phyloP scores from a whole-genome alignment of 148 eudicot genomes.

The Persicaria tinctoria region DNA sequence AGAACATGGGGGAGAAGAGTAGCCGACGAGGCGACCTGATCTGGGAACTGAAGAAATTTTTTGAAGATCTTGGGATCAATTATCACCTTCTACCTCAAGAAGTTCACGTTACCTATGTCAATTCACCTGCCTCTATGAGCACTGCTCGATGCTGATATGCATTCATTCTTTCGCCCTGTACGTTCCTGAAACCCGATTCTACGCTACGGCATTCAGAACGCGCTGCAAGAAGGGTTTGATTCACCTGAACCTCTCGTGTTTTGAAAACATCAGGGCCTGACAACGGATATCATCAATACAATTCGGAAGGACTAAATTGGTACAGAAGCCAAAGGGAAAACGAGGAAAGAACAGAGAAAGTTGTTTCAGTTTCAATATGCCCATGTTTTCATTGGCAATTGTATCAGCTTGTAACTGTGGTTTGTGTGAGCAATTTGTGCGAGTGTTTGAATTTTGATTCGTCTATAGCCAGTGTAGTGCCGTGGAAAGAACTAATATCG shows the following conservation, averaged over 20 bases:
- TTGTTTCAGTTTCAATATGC: background rate
- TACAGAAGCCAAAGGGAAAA: too few relatives aligned
- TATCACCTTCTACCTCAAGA: slow-evolving; percentile 78
- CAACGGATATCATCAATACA: too few relatives aligned
- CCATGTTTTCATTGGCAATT: background rate
- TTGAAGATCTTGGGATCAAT: slow-evolving; percentile 53
- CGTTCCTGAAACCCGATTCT: too few relatives aligned
- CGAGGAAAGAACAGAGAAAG: too few relatives aligned
- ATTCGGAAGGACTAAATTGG: too few relatives aligned
- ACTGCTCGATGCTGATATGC: too few relatives aligned
- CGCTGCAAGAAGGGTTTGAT: too few relatives aligned
- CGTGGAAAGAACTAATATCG: too few relatives aligned
- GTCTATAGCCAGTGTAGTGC: background rate
- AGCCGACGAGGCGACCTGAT: slow-evolving; percentile 60
- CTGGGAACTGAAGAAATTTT: slow-evolving; percentile 64
- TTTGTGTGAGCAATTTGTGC: background rate
- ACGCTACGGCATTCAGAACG: too few relatives aligned
- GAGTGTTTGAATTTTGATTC: background rate
- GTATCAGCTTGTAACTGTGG: background rate
- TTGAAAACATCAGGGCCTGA: too few relatives aligned
- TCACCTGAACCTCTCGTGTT: too few relatives aligned
- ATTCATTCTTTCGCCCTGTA: slow-evolving; percentile 5
- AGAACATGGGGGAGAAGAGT: slow-evolving; percentile 44
- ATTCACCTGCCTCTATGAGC: too few relatives aligned
- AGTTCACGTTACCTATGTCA: slow-evolving; percentile 23